Percentiles rank a stretch among this genome's conserved stretches.
Evolutionary conservation across 1,139 yeast genomes (phyloP).

Genomic region (Tardiomyces depauwii): DNA sequence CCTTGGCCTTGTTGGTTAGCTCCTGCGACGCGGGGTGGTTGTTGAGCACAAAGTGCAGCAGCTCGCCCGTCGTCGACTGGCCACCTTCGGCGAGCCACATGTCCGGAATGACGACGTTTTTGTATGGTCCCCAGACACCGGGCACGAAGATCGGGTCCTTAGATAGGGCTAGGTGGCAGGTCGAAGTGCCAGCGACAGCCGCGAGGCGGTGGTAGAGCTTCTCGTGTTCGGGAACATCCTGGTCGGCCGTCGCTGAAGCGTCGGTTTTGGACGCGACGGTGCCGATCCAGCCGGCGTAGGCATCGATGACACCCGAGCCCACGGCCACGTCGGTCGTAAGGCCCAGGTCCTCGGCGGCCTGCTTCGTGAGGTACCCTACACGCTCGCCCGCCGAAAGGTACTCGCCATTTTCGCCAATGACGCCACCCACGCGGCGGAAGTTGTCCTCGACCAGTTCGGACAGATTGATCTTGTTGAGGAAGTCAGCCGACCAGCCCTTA

Average conservation of each 20-base stretch:
- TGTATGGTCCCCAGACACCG: slow-evolving; percentile 98
- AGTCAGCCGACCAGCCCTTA: slow-evolving; percentile 84
- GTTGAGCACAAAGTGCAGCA: slow-evolving; percentile 79
- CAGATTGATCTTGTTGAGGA: slow-evolving; percentile 55
- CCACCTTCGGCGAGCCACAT: slow-evolving; percentile 99
- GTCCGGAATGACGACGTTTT: slow-evolving; percentile 80
- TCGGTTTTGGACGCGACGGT: slow-evolving; percentile 81
- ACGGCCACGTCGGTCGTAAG: slow-evolving; percentile 70
- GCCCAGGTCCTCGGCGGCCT: slow-evolving; percentile 78
- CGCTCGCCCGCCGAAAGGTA: slow-evolving; percentile 82
- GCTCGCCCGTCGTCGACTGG: slow-evolving; percentile 92
- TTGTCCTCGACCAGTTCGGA: slow-evolving; percentile 69
- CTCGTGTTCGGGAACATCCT: slow-evolving; percentile 12
- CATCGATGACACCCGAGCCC: slow-evolving; percentile 94
- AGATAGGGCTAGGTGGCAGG: slow-evolving; percentile 89
- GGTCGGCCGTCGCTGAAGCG: slow-evolving; percentile 31
- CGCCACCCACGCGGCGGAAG: slow-evolving; percentile 75
- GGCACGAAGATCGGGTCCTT: slow-evolving; percentile 79
- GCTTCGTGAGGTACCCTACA: slow-evolving; percentile 57
- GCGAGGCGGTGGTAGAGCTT: slow-evolving; percentile 79
- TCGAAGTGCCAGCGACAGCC: slow-evolving; percentile 97
- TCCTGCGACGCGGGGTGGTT: slow-evolving; percentile 83
- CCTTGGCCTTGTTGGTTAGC: slow-evolving; percentile 47
- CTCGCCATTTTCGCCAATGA: slow-evolving; percentile 57
- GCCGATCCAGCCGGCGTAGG: slow-evolving; percentile 98